Evolutionary conservation across 257 asterid species (phyloP), one percentile per base, ranked within the genome.

Genomic region (Solanum megistacrolobum): DNA sequence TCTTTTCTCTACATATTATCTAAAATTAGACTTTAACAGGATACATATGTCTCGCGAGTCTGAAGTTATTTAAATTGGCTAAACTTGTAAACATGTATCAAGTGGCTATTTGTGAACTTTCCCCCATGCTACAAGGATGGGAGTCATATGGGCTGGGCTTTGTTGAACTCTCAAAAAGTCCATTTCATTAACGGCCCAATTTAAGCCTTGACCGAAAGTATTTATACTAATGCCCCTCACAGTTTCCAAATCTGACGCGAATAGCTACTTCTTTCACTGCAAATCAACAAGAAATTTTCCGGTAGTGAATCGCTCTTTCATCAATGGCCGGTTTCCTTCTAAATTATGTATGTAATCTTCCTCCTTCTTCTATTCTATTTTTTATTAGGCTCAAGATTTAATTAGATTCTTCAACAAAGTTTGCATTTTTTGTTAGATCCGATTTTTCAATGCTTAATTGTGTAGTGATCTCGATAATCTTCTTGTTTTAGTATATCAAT

Each of bases 261-360:
- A 16, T 6, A 18, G 43, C 31, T 46, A 48, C 41, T 46, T 25
- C n/a, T 41, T 7, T 46, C 68, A 46, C 85, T 81, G 41, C 68
- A 48, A 43, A 48, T 81, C 69, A 52, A 9, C 62, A 10, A n/a
- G 5, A 81, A 9, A 16, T 0, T 0, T 14, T 9, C 25, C 18
- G 27, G 1, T 20, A 11, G 69, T 5, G 31, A 82, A 82, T 82
- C 32, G 4, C 4, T 48, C 20, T 29, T 73, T 46, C 87, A 83
- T 39, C 83, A 10, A 83, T 88, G 87, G 83, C 86, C 21, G 66
- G 69, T 7, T 79, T 87, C 62, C 86, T 78, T 29, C 86, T 82
- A 18, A 48, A 82, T 52, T 11, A 65, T n/a, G 89, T 82, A 88
- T 34, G 84, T 32, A 11, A n/a, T 43, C 65, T 25, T 18, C 3